phyloP scores from a whole-genome alignment of 1,284 basidiomycete genomes.

The Rhodotorula sp. region DNA sequence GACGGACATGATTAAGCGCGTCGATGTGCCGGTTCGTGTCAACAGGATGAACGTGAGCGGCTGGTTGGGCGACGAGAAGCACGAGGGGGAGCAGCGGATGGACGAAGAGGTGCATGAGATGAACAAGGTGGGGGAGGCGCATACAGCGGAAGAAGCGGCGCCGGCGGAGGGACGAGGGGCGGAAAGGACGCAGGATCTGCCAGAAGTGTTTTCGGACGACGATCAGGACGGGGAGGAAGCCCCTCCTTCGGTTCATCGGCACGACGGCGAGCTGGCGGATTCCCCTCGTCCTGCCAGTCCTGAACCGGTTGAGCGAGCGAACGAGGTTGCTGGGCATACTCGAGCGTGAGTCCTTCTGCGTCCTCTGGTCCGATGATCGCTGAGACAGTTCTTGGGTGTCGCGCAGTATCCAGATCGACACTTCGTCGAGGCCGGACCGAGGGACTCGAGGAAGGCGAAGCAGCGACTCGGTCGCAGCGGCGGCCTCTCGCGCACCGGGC shows the following conservation, averaged over 20 bases:
- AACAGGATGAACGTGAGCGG: conserved; percentile 68
- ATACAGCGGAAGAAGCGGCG: no score
- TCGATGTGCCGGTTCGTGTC: conserved; percentile 71
- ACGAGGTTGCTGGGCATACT: background rate
- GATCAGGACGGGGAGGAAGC: background rate
- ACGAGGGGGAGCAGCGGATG: background rate
- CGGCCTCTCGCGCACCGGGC: conserved; percentile 8
- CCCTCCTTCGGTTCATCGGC: background rate
- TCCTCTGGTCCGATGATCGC: no score
- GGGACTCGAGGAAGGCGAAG: conserved; percentile 12
- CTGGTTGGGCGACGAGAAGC: conserved; percentile 41
- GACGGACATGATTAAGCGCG: conserved; percentile 79
- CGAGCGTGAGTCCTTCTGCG: conserved; percentile 20
- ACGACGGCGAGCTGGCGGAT: background rate
- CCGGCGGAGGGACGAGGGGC: no score
- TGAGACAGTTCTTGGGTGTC: no score
- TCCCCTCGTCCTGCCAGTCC: background rate
- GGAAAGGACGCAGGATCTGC: background rate
- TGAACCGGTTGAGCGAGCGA: background rate
- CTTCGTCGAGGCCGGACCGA: conserved; percentile 18
- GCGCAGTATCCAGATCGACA: conserved; percentile 29
- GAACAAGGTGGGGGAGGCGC: no score
- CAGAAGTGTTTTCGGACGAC: conserved; percentile 19
- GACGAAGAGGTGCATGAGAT: no score
- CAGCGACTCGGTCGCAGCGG: conserved; percentile 35